Conservation (phyloP, 306 rosid species). For the Prunus fruticosa region DNA sequence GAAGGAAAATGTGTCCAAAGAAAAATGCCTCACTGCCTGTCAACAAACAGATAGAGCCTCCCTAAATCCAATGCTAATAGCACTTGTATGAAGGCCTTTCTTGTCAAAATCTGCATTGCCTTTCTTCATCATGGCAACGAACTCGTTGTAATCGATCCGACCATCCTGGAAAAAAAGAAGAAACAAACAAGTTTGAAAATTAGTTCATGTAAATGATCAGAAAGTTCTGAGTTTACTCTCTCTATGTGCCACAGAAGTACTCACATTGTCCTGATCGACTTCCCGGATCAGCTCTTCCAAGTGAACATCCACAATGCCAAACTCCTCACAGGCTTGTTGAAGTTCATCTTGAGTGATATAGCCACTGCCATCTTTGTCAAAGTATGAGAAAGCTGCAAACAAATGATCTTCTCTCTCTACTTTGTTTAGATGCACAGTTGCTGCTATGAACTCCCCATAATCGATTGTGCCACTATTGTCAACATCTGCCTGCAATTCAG, state of each 20-base stretch:
- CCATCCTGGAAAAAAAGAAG: conserved; percentile 70
- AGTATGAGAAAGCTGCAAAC: conserved; percentile 77
- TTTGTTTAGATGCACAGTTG: conserved; percentile 87
- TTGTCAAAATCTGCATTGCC: conserved; percentile 58
- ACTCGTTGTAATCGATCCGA: conserved; percentile 83
- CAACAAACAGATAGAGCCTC: conserved; percentile 65
- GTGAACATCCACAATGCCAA: conserved; percentile 59
- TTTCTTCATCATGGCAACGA: conserved; percentile 88
- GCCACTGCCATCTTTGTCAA: conserved; percentile 93
- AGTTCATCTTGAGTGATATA: conserved; percentile 90
- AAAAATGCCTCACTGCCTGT: conserved; percentile 20
- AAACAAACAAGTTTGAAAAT: neutral
- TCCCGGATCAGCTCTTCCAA: conserved; percentile 80
- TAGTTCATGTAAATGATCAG: neutral
- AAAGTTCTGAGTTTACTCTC: neutral
- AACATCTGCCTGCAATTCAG: conserved; percentile 71
- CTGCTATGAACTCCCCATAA: conserved; percentile 87
- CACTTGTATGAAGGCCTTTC: conserved; percentile 45
- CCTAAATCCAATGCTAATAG: conserved; percentile 67
- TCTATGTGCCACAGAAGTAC: conserved; percentile 6
- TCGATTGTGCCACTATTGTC: conserved; percentile 90
- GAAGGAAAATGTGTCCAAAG: neutral
- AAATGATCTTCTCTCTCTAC: conserved; percentile 65
- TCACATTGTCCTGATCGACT: conserved; percentile 86
- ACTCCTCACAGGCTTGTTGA: conserved; percentile 82